Evolutionary conservation across 768 basidiomycete genomes (phyloP).

Genomic region (Amanita polypyramis): DNA sequence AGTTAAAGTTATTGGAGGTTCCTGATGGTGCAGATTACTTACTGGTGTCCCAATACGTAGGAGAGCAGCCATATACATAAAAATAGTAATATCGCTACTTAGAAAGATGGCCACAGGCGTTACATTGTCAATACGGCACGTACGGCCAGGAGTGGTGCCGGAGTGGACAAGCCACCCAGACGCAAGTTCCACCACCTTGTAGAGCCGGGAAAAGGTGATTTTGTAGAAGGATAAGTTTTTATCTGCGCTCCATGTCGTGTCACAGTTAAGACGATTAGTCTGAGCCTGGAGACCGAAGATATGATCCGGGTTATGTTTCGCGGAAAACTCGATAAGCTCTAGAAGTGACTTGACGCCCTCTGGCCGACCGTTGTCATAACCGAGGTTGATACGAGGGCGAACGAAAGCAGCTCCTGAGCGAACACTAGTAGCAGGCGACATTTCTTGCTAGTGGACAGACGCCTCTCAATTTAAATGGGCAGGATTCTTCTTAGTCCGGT

Average conservation of each 20-base stretch:
- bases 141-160: conserved; percentile 18
- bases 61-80: conserved; percentile 27
- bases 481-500: neutral
- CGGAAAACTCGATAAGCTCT: conserved; percentile 26
- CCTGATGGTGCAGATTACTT: conserved; percentile 5
- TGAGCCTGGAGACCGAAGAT: conserved; percentile 25
- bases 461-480: neutral
- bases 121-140: conserved; percentile 14
- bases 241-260: neutral
- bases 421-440: neutral
- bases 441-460: neutral
- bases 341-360: conserved; percentile 24
- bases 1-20: neutral
- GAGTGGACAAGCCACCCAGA: conserved; percentile 23
- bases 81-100: conserved; percentile 26
- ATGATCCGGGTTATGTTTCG: conserved; percentile 23
- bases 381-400: conserved; percentile 25
- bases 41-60: conserved; percentile 27
- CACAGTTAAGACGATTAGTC: neutral
- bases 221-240: conserved; percentile 16
- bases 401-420: conserved; percentile 16
- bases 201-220: conserved; percentile 25
- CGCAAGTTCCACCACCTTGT: conserved; percentile 20
- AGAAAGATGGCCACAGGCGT: conserved; percentile 26
- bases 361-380: conserved; percentile 17